These are phyloP conservation scores for Catharanthus roseus DNA, from an alignment of 257 asterid genomes.

Conservation along the genomic window DNA sequence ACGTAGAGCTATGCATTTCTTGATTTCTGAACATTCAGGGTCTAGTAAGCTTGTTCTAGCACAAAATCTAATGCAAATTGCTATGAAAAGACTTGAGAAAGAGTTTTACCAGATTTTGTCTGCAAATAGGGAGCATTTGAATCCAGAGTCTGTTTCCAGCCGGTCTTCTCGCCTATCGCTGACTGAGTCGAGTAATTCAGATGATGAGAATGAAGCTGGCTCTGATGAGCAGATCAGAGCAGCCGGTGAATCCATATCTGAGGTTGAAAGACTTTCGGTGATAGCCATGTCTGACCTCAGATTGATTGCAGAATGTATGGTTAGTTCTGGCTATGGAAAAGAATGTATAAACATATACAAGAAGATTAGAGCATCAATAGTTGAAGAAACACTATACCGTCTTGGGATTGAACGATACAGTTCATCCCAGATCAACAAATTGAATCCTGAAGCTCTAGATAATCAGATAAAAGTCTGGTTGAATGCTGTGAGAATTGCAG, in stretches of 20 bases:
- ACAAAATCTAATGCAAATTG: conserved; percentile 50
- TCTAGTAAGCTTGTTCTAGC: conserved; percentile 43
- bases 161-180: conserved; percentile 30
- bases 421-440: conserved; percentile 33
- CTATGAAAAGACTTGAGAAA: conserved; percentile 55
- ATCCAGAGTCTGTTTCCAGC: conserved; percentile 57
- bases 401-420: conserved; percentile 40
- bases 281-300: conserved; percentile 47
- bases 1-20: conserved; percentile 53
- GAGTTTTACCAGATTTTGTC: conserved; percentile 55
- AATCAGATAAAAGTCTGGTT: conserved; percentile 43
- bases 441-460: conserved; percentile 36
- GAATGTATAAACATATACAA: conserved; percentile 55
- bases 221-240: conserved; percentile 15
- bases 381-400: conserved; percentile 47
- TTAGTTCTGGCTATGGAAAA: conserved; percentile 49
- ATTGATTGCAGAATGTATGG: conserved; percentile 62
- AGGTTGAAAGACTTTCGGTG: conserved; percentile 27
- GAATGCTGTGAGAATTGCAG: conserved; percentile 35
- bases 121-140: conserved; percentile 34
- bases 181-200: conserved; percentile 34
- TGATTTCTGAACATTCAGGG: conserved; percentile 32
- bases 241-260: conserved; percentile 20
- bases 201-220: conserved; percentile 28
- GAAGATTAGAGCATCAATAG: conserved; percentile 40